These are phyloP conservation scores for Aspergillus baeticus DNA, from an alignment of 495 filamentous ascomycete genomes.

Conservation along the genomic window DNA sequence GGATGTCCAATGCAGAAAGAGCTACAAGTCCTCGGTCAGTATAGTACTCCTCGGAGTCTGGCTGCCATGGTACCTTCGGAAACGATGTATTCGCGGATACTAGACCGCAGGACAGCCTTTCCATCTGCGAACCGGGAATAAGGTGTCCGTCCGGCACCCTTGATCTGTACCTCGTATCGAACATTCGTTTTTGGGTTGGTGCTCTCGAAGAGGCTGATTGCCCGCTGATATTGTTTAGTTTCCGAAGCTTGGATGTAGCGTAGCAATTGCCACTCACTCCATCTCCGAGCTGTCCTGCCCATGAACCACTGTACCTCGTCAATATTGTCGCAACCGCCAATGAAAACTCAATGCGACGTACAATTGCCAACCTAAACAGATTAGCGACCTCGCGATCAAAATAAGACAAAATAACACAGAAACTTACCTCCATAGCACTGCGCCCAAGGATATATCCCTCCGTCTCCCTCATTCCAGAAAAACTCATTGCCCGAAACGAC, in stretches of 20 bases:
- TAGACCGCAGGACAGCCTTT: constrained; percentile 85
- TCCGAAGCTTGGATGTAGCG: not conserved
- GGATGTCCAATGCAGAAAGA: constrained; percentile 79
- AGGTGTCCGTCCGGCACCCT: constrained; percentile 88
- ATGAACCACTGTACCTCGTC: constrained; percentile 57
- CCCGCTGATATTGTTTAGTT: constrained; percentile 46
- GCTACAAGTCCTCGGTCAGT: constrained; percentile 25
- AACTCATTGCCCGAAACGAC: constrained; percentile 80
- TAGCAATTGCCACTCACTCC: constrained; percentile 46
- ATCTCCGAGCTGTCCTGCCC: constrained; percentile 96
- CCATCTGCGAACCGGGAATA: constrained; percentile 98
- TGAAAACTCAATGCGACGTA: constrained; percentile 23
- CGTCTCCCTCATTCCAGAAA: constrained; percentile 54
- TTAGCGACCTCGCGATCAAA: too few species aligned
- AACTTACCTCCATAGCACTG: constrained; percentile 86
- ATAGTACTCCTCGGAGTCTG: not conserved
- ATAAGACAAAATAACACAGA: too few species aligned
- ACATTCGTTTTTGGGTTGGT: constrained; percentile 70
- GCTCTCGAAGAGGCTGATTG: constrained; percentile 88
- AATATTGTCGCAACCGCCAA: constrained; percentile 7
- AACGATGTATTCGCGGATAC: constrained; percentile 90
- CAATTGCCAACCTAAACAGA: constrained; percentile 54
- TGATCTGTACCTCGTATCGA: constrained; percentile 89
- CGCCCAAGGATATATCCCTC: constrained; percentile 90
- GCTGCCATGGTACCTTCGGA: constrained; percentile 59